These are phyloP conservation scores for Akebia trifoliata DNA, from an alignment of 164 flowering plant species.

Conservation along the genomic window DNA sequence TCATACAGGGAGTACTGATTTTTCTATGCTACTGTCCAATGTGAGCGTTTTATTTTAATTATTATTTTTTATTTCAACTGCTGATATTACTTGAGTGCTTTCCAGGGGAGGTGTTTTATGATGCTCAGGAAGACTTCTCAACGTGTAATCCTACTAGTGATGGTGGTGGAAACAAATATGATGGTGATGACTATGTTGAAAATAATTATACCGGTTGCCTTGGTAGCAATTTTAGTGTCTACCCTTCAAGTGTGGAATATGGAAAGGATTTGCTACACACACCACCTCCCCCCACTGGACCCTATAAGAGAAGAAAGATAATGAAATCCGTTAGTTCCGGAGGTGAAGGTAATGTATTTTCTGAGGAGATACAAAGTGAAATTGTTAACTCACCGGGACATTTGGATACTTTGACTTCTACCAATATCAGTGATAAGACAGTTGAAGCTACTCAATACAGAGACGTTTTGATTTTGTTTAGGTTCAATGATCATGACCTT, in stretches of 20 bases:
- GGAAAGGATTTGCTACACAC: constrained; percentile 29
- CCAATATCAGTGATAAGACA: constrained; percentile 21
- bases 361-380: constrained; percentile 28
- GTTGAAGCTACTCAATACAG: constrained; percentile 48
- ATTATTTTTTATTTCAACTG: too few relatives aligned
- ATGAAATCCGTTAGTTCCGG: constrained; percentile 22
- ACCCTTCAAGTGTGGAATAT: constrained; percentile 26
- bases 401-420: constrained; percentile 16
- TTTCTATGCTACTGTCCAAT: too few relatives aligned
- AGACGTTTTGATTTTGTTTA: constrained; percentile 68
- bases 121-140: constrained; percentile 54
- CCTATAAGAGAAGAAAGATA: constrained; percentile 71
- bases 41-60: too few relatives aligned
- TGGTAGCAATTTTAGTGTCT: constrained; percentile 24
- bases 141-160: constrained; percentile 18
- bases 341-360: constrained; percentile 21
- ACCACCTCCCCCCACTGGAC: constrained; percentile 54
- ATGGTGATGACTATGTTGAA: constrained; percentile 15
- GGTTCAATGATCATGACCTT: constrained; percentile 70
- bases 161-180: constrained; percentile 21
- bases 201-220: constrained; percentile 20
- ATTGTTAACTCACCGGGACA: constrained; percentile 18
- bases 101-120: constrained; percentile 70
- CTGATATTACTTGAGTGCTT: constrained; percentile 9
- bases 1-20: too few relatives aligned